These are phyloP conservation scores for Nepenthes mirabilis DNA, from an alignment of 148 eudicot genomes.

Conservation along the genomic window DNA sequence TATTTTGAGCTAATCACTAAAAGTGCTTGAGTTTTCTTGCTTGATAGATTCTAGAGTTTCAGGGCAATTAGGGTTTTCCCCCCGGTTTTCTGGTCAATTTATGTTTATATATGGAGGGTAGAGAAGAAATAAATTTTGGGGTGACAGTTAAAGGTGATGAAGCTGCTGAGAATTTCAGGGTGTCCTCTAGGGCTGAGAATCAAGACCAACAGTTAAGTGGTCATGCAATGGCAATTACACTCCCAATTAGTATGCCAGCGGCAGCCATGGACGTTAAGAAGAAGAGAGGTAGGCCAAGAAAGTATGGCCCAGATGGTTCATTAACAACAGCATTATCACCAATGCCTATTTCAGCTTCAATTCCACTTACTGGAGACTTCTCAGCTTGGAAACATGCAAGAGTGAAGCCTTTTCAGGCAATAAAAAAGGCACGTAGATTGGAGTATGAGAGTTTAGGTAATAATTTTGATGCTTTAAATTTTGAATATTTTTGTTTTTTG, in stretches of 20 bases:
- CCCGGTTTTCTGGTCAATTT: conserved; percentile 9
- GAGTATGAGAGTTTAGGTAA: conserved; percentile 50
- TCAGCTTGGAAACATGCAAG: conserved; percentile 62
- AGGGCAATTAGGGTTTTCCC: conserved; percentile 8
- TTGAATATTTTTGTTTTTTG: not conserved
- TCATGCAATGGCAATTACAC: conserved; percentile 22
- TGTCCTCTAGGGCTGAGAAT: conserved; percentile 35
- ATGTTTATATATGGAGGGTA: conserved; percentile 55
- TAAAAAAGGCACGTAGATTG: conserved; percentile 60
- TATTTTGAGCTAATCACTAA: conserved; percentile 12
- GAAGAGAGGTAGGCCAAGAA: conserved; percentile 87
- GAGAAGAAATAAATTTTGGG: conserved; percentile 43
- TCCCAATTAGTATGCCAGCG: conserved; percentile 17
- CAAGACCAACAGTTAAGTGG: conserved; percentile 21
- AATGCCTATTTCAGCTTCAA: conserved; percentile 91
- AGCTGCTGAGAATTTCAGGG: conserved; percentile 21
- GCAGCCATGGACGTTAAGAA: conserved; percentile 23
- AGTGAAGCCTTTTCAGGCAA: conserved; percentile 31
- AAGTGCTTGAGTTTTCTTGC: conserved; percentile 8
- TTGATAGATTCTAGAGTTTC: conserved; percentile 16
- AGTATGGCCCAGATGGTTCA: conserved; percentile 62
- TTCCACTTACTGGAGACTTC: conserved; percentile 70
- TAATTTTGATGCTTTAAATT: not conserved
- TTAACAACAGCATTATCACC: conserved; percentile 52
- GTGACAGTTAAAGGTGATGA: conserved; percentile 34